phyloP scores from a whole-genome alignment of 495 filamentous ascomycete genomes.

The Penicillium salamii region DNA sequence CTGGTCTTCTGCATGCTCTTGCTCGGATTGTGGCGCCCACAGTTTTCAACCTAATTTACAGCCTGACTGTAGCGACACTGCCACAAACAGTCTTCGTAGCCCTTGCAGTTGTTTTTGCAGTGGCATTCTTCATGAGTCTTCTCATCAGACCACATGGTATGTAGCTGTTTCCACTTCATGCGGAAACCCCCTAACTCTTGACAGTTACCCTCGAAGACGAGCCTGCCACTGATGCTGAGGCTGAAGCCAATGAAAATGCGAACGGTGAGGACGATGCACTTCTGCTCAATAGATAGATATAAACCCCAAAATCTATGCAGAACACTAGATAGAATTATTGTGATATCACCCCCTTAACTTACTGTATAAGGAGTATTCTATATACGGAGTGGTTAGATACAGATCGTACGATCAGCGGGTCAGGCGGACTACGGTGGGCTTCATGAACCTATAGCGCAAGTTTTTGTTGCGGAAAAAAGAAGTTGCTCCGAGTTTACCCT shows the following conservation, averaged over 20 bases:
- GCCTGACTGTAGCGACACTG: constrained; percentile 70
- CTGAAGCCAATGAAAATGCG: constrained; percentile 22
- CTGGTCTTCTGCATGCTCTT: constrained; percentile 79
- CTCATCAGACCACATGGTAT: constrained; percentile 71
- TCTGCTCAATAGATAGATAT: constrained; percentile 9
- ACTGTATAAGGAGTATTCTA: too few relatives aligned
- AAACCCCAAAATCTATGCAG: too few relatives aligned
- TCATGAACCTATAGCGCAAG: constrained; percentile 18
- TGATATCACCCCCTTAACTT: too few relatives aligned
- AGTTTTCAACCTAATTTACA: constrained; percentile 83
- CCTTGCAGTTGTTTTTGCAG: constrained; percentile 62
- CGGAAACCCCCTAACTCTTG: constrained; percentile 1
- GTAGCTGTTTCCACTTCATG: constrained; percentile 19
- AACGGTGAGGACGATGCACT: constrained; percentile 15
- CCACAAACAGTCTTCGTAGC: constrained; percentile 82
- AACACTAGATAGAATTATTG: too few relatives aligned
- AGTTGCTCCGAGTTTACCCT: constrained; percentile 20
- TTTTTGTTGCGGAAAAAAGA: constrained; percentile 25
- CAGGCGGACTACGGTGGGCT: constrained; percentile 17
- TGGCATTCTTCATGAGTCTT: constrained; percentile 62
- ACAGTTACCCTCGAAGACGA: constrained; percentile 21
- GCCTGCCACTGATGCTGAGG: constrained; percentile 5
- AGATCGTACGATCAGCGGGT: constrained; percentile 19
- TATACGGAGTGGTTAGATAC: too few relatives aligned
- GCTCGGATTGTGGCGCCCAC: constrained; percentile 75